A percentile compares a stretch with the other conserved stretches of the same genome.
These are phyloP conservation scores for Clitoria ternatea DNA, from an alignment of 306 rosid genomes.

Conservation along the genomic window DNA sequence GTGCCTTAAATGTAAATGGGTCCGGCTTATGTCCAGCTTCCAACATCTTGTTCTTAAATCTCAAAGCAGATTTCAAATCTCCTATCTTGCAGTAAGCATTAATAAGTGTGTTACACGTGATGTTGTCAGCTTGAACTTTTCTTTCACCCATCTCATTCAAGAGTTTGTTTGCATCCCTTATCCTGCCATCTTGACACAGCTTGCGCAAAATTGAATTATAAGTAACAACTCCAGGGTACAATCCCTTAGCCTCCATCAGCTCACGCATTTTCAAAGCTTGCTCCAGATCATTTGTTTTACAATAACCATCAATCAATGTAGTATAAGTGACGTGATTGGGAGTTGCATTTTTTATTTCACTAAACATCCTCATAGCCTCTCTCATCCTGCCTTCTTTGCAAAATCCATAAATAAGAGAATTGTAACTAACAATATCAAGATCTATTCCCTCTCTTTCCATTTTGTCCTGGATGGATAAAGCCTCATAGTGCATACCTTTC, in stretches of 20 bases:
- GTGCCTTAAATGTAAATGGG: conserved; percentile 64
- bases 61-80: conserved; percentile 67
- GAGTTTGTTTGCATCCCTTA: conserved; percentile 72
- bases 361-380: conserved; percentile 69
- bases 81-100: conserved; percentile 80
- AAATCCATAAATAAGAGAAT: conserved; percentile 71
- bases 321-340: conserved; percentile 73
- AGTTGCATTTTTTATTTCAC: conserved; percentile 49
- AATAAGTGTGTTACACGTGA: conserved; percentile 81
- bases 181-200: conserved; percentile 70
- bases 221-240: conserved; percentile 68
- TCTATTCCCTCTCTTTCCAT: conserved; percentile 72
- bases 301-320: conserved; percentile 77
- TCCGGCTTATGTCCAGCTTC: conserved; percentile 70
- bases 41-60: conserved; percentile 67
- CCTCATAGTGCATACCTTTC: conserved; percentile 80
- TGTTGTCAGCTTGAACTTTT: conserved; percentile 62
- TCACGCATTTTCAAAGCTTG: conserved; percentile 59
- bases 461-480: conserved; percentile 58
- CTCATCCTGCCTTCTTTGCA: conserved; percentile 80
- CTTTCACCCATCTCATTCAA: conserved; percentile 73
- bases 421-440: conserved; percentile 68
- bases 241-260: conserved; percentile 61
- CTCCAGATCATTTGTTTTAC: conserved; percentile 56
- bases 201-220: conserved; percentile 72